Percentiles rank a stretch among this genome's conserved stretches.
Conservation (phyloP, 2,329 filamentous ascomycete species). For the Fusarium incarnatum region DNA sequence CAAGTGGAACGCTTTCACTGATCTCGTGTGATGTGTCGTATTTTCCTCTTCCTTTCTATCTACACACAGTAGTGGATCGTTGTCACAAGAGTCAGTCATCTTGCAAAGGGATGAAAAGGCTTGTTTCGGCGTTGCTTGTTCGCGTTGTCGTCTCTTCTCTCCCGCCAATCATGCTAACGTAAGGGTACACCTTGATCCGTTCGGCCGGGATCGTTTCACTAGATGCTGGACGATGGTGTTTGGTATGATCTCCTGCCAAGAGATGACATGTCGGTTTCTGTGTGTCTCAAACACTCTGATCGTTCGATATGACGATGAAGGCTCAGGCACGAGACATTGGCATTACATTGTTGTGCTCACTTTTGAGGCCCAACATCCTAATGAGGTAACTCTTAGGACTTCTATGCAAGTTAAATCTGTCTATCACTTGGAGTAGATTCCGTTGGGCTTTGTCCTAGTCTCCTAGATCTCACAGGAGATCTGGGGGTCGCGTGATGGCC, state of each 20-base stretch:
- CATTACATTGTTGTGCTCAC: not conserved
- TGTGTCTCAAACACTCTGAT: constrained; percentile 8
- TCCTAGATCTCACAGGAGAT: constrained; percentile 2
- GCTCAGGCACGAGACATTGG: constrained; percentile 12
- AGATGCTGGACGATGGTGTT: not conserved
- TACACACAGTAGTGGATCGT: constrained; percentile 31
- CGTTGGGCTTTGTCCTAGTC: not conserved
- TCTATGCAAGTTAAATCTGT: constrained; percentile 2
- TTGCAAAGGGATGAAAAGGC: constrained; percentile 17
- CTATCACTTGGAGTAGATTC: not conserved
- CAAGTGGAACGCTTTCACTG: constrained; percentile 21
- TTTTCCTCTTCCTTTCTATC: constrained; percentile 9
- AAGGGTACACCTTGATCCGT: not conserved
- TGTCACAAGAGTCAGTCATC: constrained; percentile 14
- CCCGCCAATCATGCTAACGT: constrained; percentile 19
- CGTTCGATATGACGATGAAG: constrained; percentile 18
- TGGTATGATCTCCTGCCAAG: constrained; percentile 23
- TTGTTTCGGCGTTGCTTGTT: constrained; percentile 31
- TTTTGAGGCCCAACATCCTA: constrained; percentile 8
- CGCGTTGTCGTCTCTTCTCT: constrained; percentile 45
- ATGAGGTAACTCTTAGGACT: not conserved
- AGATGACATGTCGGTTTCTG: constrained; percentile 22
- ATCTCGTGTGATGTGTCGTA: constrained; percentile 26
- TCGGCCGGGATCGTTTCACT: constrained; percentile 9
- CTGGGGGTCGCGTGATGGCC: not conserved